Evolutionary conservation across 2,329 filamentous ascomycete species (phyloP).

Genomic region (Colletotrichum musicola): DNA sequence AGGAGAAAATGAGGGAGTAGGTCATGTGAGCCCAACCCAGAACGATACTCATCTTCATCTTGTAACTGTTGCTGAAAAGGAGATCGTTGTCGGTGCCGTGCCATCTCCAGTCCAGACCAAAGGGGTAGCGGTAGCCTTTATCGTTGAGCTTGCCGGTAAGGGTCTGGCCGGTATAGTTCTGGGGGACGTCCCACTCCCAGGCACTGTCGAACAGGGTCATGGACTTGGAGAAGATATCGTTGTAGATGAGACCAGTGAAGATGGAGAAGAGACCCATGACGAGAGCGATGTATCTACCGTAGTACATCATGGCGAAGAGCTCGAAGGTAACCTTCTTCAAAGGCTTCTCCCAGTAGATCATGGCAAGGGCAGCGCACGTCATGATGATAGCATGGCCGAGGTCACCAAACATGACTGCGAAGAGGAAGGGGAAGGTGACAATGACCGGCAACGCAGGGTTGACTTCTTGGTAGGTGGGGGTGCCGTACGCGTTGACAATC

Average conservation of each 20-base stretch:
- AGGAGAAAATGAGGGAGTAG: slow-evolving; percentile 93
- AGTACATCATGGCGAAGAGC: slow-evolving; percentile 98
- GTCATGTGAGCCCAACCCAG: slow-evolving; percentile 99
- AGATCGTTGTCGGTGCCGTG: slow-evolving; percentile 95
- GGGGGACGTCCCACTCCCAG: slow-evolving; percentile 83
- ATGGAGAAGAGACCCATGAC: slow-evolving; percentile 98
- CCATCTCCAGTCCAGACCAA: slow-evolving; percentile 96
- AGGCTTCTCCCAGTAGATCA: slow-evolving; percentile 97
- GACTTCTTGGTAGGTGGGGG: slow-evolving; percentile 95
- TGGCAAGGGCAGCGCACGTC: slow-evolving; percentile 83
- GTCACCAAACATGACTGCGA: slow-evolving; percentile 99
- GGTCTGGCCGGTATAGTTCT: slow-evolving; percentile 73
- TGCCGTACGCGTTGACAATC: slow-evolving; percentile 98
- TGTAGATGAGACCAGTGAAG: slow-evolving; percentile 97
- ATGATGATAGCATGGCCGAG: slow-evolving; percentile 94
- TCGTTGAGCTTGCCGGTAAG: slow-evolving; percentile 76
- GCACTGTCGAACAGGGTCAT: slow-evolving; percentile 90
- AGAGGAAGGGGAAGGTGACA: slow-evolving; percentile 98
- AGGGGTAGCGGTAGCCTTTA: slow-evolving; percentile 87
- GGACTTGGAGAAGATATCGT: slow-evolving; percentile 95
- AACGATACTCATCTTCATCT: slow-evolving; percentile 99
- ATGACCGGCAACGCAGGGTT: slow-evolving; percentile 96
- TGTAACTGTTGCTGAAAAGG: slow-evolving; percentile 97
- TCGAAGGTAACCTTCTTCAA: slow-evolving; percentile 94
- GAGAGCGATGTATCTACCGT: slow-evolving; percentile 97